Base-by-base conservation (phyloP, 805 yeast species). In the Kazachstania psychrophila region DNA sequence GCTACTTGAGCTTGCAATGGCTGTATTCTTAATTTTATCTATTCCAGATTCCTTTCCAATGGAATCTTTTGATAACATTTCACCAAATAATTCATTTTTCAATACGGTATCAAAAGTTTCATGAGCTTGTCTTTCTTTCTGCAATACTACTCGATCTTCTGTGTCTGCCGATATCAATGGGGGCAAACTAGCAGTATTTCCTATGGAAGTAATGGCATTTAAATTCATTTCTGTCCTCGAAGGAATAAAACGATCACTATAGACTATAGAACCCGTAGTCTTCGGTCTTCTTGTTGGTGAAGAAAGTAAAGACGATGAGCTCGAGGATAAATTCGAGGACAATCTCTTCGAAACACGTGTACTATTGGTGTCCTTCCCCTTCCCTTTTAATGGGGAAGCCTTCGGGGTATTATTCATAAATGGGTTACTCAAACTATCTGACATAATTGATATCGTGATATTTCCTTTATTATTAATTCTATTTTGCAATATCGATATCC, bases 71-170 rank as follows among this genome's bases (percentile, higher is more conserved):
- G 88, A 85, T 4, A 85, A 75, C 42, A 82, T 75, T 52, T 81
- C 92, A 12, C 96, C 97, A 65, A 92, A 92, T 24, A 92, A 62
- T 57, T 92, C 98, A 23, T 94, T 83, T 48, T 83, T 81, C 33
- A 92, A 63, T 2, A 92, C 83, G 0, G 89, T 77, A 38, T 88
- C 79, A 59, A 88, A 92, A 0, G 95, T 84, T 45, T 81, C 66
- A 54, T 84, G 84, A 4, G 96, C 95, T 51, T 84, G 94, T 47
- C 79, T 80, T 51, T 78, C 85, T 45, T 76, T 69, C 44, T 78
- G 71, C 26, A 68, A 64, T 43, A 83, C 92, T 16, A 80, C 62
- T 48, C 82, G 94, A 35, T 72, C 77, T 6, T 62, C 54, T 12
- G 50, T 47, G 2, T 45, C 37, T 5, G 47, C 49, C 12, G 50